phyloP scores from a whole-genome alignment of 2,329 filamentous ascomycete genomes.

The Samsoniella hepiali region DNA sequence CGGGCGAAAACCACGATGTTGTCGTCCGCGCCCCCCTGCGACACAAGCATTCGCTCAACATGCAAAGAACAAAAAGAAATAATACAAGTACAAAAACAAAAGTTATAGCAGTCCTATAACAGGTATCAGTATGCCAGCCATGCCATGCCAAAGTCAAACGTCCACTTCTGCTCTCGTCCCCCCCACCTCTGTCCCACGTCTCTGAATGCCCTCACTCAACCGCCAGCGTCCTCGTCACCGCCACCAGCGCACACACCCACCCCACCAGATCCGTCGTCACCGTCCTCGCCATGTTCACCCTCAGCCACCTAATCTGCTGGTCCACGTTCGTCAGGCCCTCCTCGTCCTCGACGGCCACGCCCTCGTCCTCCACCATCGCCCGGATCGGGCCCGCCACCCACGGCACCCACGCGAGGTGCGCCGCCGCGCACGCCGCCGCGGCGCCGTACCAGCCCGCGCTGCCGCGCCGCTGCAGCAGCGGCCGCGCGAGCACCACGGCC shows the following conservation, averaged over 20 bases:
- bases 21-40: too few species aligned
- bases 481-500: conserved; percentile 26
- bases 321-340: conserved; percentile 27
- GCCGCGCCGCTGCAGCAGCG: conserved; percentile 25
- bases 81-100: neutral
- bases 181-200: neutral
- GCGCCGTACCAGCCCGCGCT: conserved; percentile 33
- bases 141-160: neutral
- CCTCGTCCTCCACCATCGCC: conserved; percentile 29
- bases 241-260: conserved; percentile 33
- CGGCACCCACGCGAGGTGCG: conserved; percentile 35
- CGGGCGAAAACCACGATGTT: too few species aligned
- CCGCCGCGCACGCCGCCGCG: conserved; percentile 30
- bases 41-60: too few species aligned
- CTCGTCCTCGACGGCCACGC: conserved; percentile 19
- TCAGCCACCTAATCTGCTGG: conserved; percentile 31
- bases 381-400: conserved; percentile 32
- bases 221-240: conserved; percentile 28
- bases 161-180: neutral
- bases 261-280: conserved; percentile 34
- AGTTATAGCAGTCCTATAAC: neutral
- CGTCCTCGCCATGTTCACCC: conserved; percentile 31
- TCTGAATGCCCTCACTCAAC: neutral
- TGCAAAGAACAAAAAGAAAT: neutral
- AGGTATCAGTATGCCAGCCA: neutral